These are phyloP conservation scores for Penicillium aurantiogriseum DNA, from an alignment of 2,329 filamentous ascomycete genomes.

Conservation along the genomic window DNA sequence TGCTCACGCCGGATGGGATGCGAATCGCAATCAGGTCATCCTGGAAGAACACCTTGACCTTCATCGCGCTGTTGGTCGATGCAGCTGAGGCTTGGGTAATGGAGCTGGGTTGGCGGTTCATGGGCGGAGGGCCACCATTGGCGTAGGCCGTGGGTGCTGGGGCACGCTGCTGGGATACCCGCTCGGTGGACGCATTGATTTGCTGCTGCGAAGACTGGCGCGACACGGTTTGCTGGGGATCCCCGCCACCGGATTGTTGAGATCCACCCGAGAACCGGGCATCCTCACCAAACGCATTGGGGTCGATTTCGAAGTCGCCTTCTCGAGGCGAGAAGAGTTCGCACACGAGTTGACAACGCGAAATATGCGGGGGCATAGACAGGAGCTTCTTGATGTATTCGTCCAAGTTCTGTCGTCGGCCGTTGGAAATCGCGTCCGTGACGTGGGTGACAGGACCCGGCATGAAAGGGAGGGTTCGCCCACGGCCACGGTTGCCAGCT, in stretches of 20 bases:
- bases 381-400: constrained; percentile 93
- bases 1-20: constrained; percentile 76
- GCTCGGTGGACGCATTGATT: constrained; percentile 51
- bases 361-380: constrained; percentile 78
- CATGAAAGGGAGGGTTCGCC: constrained; percentile 91
- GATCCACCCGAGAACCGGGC: constrained; percentile 72
- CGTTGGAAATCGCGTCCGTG: constrained; percentile 95
- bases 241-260: constrained; percentile 64
- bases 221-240: constrained; percentile 60
- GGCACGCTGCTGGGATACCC: constrained; percentile 41
- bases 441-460: constrained; percentile 96
- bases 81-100: constrained; percentile 46
- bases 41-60: constrained; percentile 93
- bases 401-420: constrained; percentile 85
- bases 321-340: constrained; percentile 87
- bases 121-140: constrained; percentile 43
- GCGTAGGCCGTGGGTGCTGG: constrained; percentile 34
- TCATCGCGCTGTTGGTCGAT: constrained; percentile 60
- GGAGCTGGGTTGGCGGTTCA: constrained; percentile 54
- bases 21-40: constrained; percentile 89
- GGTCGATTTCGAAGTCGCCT: constrained; percentile 90
- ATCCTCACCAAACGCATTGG: constrained; percentile 62
- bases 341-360: constrained; percentile 77
- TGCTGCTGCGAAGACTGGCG: constrained; percentile 66
- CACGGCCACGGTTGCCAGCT: constrained; percentile 79